Percentiles rank a stretch among this genome's conserved stretches.
These are phyloP conservation scores for Nakaseomyces glabratus DNA, from an alignment of 1,139 yeast genomes.

Conservation along the genomic window DNA sequence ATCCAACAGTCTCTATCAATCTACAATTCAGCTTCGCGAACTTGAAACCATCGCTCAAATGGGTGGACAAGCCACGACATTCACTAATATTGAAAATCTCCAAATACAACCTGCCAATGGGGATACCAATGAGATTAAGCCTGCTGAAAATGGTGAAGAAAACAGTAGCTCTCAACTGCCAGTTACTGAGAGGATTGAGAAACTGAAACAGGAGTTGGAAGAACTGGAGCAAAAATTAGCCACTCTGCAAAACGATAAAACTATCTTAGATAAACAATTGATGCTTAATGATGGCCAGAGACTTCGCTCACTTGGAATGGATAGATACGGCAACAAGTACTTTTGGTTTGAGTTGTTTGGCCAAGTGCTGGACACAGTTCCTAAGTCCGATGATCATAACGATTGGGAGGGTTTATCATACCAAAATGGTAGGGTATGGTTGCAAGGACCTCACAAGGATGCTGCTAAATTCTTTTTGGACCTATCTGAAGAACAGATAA, in stretches of 20 bases:
- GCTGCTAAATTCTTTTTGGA: slow-evolving; percentile 43
- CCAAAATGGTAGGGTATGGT: slow-evolving; percentile 79
- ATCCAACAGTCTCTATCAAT: slow-evolving; percentile 9
- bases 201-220: slow-evolving; percentile 10
- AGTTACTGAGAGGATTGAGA: slow-evolving; percentile 35
- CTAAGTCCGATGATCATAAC: slow-evolving; percentile 51
- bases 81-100: background rate
- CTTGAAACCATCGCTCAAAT: background rate
- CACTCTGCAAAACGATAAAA: slow-evolving; percentile 39
- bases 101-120: slow-evolving; percentile 19
- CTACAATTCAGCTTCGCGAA: background rate
- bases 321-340: slow-evolving; percentile 73
- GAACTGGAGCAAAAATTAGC: slow-evolving; percentile 30
- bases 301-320: slow-evolving; percentile 69
- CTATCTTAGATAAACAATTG: slow-evolving; percentile 46
- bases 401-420: slow-evolving; percentile 29
- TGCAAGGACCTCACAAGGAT: slow-evolving; percentile 79
- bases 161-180: slow-evolving; percentile 4
- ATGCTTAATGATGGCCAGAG: slow-evolving; percentile 72
- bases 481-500: slow-evolving; percentile 31
- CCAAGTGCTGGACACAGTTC: slow-evolving; percentile 57
- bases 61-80: slow-evolving; percentile 7
- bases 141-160: slow-evolving; percentile 4
- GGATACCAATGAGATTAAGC: slow-evolving; percentile 28
- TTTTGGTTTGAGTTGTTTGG: slow-evolving; percentile 96